A percentile compares a stretch with the other conserved stretches of the same genome.
Conservation (phyloP, 1,284 basidiomycete genomes). For the Pseudozyma tsukubaensis region DNA sequence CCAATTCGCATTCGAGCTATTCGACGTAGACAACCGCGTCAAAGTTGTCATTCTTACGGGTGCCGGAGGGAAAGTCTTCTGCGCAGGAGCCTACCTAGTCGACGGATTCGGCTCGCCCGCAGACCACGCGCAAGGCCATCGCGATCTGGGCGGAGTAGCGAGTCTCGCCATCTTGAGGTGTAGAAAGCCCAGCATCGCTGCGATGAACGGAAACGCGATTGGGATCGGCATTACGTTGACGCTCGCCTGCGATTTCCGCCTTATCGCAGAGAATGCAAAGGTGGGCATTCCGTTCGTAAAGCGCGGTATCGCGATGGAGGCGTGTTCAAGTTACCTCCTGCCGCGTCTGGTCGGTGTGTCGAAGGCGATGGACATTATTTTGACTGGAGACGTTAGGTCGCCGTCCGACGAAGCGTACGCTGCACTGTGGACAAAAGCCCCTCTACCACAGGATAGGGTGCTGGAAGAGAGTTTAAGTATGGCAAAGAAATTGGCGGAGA, state of each 20-base stretch:
- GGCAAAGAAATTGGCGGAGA: constrained; percentile 47
- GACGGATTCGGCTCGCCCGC: constrained; percentile 49
- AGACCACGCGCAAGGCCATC: constrained; percentile 37
- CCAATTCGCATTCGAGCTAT: constrained; percentile 57
- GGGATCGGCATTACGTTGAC: constrained; percentile 61
- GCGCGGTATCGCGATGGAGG: constrained; percentile 60
- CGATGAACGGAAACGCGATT: constrained; percentile 60
- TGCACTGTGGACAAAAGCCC: constrained; percentile 37
- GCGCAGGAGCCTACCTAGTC: constrained; percentile 57
- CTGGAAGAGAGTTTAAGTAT: constrained; percentile 37
- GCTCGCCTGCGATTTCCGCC: constrained; percentile 46
- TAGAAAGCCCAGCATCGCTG: constrained; percentile 55
- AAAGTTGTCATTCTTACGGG: constrained; percentile 55
- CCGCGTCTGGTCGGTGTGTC: constrained; percentile 51
- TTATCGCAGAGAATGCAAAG: constrained; percentile 50
- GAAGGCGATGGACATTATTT: constrained; percentile 54
- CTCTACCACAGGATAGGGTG: constrained; percentile 41
- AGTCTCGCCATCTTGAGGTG: constrained; percentile 49
- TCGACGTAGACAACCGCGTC: constrained; percentile 57
- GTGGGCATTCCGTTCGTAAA: constrained; percentile 59
- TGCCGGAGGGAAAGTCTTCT: constrained; percentile 48
- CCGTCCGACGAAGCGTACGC: constrained; percentile 32
- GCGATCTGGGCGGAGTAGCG: constrained; percentile 55
- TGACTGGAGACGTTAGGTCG: constrained; percentile 51
- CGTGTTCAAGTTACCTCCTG: constrained; percentile 46